phyloP scores from a whole-genome alignment of 805 yeast species.

The Jamesozyma gamospora region DNA sequence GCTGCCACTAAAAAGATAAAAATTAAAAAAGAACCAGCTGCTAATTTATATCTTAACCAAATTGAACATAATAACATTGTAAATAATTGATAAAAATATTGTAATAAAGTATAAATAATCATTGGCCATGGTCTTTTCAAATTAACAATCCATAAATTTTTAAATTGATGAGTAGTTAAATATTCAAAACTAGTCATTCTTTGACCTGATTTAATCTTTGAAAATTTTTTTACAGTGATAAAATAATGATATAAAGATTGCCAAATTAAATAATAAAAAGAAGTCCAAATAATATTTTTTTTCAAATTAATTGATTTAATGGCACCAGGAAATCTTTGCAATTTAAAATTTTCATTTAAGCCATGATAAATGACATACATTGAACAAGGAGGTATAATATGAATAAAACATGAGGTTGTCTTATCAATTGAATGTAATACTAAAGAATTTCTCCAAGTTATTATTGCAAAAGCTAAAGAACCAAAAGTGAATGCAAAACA shows the following conservation, averaged over 20 bases:
- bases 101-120: slow-evolving; percentile 74
- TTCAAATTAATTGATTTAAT: slow-evolving; percentile 42
- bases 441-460: slow-evolving; percentile 90
- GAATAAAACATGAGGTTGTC: slow-evolving; percentile 85
- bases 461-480: slow-evolving; percentile 83
- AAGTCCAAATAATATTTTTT: slow-evolving; percentile 53
- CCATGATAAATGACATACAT: slow-evolving; percentile 82
- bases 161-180: slow-evolving; percentile 61
- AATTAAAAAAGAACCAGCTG: slow-evolving; percentile 58
- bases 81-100: slow-evolving; percentile 72
- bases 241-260: slow-evolving; percentile 85
- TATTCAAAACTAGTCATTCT: slow-evolving; percentile 80
- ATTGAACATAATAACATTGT: slow-evolving; percentile 87
- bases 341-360: slow-evolving; percentile 41
- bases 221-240: slow-evolving; percentile 70
- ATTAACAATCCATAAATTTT: slow-evolving; percentile 69
- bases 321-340: slow-evolving; percentile 70
- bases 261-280: slow-evolving; percentile 79
- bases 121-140: slow-evolving; percentile 84
- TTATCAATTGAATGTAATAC: slow-evolving; percentile 89
- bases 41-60: slow-evolving; percentile 63
- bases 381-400: slow-evolving; percentile 80
- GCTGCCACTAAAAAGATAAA: slow-evolving; percentile 72
- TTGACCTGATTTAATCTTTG: slow-evolving; percentile 69
- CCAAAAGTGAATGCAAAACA: slow-evolving; percentile 86